Percentiles rank a stretch among this genome's conserved stretches.
Conservation (phyloP, 2,329 filamentous ascomycete genomes). For the Nigrospora oryzae region DNA sequence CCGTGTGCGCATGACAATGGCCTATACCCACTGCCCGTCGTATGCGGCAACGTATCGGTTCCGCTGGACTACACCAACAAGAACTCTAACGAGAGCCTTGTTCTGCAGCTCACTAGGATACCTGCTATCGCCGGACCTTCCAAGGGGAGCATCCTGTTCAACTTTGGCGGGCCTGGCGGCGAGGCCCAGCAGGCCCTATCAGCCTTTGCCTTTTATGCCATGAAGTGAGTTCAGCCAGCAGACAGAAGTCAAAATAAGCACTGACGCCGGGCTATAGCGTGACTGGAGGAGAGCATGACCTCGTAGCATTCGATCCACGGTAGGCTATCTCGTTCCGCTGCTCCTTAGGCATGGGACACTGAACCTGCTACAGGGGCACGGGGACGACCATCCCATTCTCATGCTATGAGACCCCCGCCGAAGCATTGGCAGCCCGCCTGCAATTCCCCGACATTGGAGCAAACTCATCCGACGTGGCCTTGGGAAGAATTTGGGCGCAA, state of each 20-base stretch:
- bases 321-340: background rate
- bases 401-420: conserved; percentile 7
- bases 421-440: background rate
- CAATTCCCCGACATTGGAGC: background rate
- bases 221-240: background rate
- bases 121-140: conserved; percentile 7
- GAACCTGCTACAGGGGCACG: conserved; percentile 6
- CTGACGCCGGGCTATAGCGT: conserved; percentile 2
- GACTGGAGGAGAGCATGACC: conserved; percentile 11
- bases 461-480: conserved; percentile 5
- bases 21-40: background rate
- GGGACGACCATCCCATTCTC: conserved; percentile 10
- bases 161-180: conserved; percentile 5
- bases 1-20: background rate
- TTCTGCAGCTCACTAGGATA: background rate
- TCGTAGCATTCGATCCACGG: conserved; percentile 13
- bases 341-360: background rate
- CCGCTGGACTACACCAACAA: conserved; percentile 19
- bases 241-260: no score
- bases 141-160: conserved; percentile 5
- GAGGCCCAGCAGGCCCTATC: background rate
- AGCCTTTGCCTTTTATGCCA: background rate
- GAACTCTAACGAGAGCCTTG: conserved; percentile 24
- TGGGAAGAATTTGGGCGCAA: conserved; percentile 10
- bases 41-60: background rate